These are phyloP conservation scores for Mycena belliarum DNA, from an alignment of 768 basidiomycete genomes.

Conservation along the genomic window DNA sequence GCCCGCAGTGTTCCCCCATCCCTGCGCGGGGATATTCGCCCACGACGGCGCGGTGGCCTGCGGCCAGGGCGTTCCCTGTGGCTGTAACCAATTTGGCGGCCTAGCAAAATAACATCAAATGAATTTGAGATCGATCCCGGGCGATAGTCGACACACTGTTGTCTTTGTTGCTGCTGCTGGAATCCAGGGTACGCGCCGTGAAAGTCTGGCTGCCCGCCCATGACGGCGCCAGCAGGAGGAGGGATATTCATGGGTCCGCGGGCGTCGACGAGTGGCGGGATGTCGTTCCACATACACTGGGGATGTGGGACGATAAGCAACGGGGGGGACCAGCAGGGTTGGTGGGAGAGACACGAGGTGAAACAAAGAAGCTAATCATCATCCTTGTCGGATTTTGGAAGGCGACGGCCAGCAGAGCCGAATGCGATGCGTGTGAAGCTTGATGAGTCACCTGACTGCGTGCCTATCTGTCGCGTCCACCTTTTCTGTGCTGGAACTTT, in stretches of 20 bases:
- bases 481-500: background rate
- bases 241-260: background rate
- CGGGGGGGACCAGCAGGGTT: background rate
- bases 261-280: background rate
- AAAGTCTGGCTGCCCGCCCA: constrained; percentile 1
- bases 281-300: background rate
- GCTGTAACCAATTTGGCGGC: background rate
- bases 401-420: background rate
- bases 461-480: background rate
- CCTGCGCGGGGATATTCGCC: background rate
- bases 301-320: background rate
- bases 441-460: background rate
- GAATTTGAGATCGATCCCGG: too few species aligned
- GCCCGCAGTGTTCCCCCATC: constrained; percentile 10
- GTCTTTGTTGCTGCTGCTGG: constrained; percentile 11
- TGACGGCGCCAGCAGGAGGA: constrained; percentile 9
- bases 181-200: constrained; percentile 10
- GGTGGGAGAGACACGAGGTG: background rate
- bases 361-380: background rate
- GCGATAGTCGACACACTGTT: background rate
- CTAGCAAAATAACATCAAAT: too few species aligned
- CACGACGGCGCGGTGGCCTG: background rate
- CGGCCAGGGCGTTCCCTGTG: background rate
- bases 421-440: constrained; percentile 3
- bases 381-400: background rate